Conservation (phyloP, 1,139 yeast species). For the Taphrina communis region DNA sequence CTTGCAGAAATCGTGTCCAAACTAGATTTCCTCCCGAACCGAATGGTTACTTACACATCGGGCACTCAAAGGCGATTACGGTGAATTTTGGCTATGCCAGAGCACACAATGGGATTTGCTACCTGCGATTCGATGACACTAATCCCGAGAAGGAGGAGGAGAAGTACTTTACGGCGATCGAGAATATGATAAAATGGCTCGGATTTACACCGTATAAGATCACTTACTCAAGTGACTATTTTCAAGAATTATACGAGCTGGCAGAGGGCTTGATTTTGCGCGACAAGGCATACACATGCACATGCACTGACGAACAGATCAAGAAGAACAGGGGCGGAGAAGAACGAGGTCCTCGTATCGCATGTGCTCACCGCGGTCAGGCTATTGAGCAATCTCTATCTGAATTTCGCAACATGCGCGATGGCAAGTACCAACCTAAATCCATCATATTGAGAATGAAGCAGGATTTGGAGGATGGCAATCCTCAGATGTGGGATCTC, state of each 20-base stretch:
- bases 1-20: constrained; percentile 79
- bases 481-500: constrained; percentile 99
- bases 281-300: constrained; percentile 87
- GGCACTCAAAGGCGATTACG: constrained; percentile 97
- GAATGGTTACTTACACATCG: constrained; percentile 93
- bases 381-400: constrained; percentile 73
- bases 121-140: constrained; percentile 93
- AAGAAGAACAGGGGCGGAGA: constrained; percentile 87
- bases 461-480: constrained; percentile 87
- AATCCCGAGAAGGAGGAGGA: constrained; percentile 99
- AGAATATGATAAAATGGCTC: constrained; percentile 85
- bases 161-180: constrained; percentile 80
- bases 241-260: constrained; percentile 80
- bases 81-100: constrained; percentile 93
- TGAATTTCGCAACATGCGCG: constrained; percentile 88
- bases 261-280: constrained; percentile 77
- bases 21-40: constrained; percentile 99
- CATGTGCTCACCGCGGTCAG: constrained; percentile 76
- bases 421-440: constrained; percentile 85
- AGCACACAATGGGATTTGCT: constrained; percentile 81
- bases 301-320: constrained; percentile 85
- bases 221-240: constrained; percentile 95
- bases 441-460: constrained; percentile 96
- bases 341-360: constrained; percentile 85
- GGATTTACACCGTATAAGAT: constrained; percentile 92